These are phyloP conservation scores for Biscogniauxia marginata DNA, from an alignment of 2,329 filamentous ascomycete genomes.

Conservation along the genomic window DNA sequence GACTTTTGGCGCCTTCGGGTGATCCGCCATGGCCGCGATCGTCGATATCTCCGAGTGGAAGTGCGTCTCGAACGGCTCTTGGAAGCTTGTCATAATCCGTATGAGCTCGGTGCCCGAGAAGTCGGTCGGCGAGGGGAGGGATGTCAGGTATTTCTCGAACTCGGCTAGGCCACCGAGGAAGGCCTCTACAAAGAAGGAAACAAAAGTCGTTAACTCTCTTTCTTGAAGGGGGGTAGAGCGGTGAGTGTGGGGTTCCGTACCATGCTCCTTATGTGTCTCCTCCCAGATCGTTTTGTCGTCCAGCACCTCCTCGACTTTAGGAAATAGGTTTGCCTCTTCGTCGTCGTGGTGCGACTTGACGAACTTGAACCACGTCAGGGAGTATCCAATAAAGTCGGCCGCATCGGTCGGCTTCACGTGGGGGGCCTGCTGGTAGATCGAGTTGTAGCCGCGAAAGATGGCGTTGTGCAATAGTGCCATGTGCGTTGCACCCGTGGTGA, in stretches of 20 bases:
- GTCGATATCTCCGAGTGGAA: conserved; percentile 56
- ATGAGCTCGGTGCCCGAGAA: conserved; percentile 46
- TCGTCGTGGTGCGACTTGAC: conserved; percentile 61
- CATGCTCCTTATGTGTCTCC: conserved; percentile 54
- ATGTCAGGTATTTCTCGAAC: conserved; percentile 52
- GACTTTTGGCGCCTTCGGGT: conserved; percentile 49
- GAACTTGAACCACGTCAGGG: conserved; percentile 57
- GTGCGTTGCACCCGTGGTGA: conserved; percentile 58
- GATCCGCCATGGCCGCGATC: conserved; percentile 48
- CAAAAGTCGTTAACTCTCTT: not conserved
- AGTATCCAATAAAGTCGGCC: conserved; percentile 57
- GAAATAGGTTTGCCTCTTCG: conserved; percentile 57
- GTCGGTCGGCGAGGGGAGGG: conserved; percentile 39
- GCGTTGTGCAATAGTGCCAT: conserved; percentile 63
- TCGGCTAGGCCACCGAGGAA: conserved; percentile 52
- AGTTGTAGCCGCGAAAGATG: conserved; percentile 63
- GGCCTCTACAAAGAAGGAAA: conserved; percentile 31
- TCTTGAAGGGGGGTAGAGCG: not conserved
- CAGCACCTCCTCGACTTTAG: conserved; percentile 52
- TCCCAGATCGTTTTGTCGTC: conserved; percentile 50
- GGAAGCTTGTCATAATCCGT: conserved; percentile 51
- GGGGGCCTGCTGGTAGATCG: conserved; percentile 59
- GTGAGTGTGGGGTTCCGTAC: conserved; percentile 33
- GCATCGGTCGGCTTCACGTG: conserved; percentile 51
- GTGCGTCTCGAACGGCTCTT: conserved; percentile 50